These are phyloP conservation scores for Fusarium robinianum DNA, from an alignment of 2,329 filamentous ascomycete species.

Conservation along the genomic window DNA sequence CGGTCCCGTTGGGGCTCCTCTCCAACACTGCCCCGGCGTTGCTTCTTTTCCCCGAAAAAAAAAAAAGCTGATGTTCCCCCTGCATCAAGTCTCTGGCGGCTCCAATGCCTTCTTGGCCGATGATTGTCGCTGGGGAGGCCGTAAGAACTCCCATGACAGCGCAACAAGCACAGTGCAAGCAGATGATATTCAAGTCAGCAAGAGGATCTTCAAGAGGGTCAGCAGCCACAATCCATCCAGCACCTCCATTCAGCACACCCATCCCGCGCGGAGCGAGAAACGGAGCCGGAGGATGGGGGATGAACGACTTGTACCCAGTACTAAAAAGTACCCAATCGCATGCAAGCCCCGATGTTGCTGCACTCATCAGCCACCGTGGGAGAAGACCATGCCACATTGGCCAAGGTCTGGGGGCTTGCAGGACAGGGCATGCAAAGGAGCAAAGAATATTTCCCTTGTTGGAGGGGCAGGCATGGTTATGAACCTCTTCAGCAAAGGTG, in stretches of 20 bases:
- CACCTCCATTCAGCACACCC: slow-evolving; percentile 3
- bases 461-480: background rate
- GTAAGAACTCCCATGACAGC: too few relatives aligned
- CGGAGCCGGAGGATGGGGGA: background rate
- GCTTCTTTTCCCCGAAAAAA: too few relatives aligned
- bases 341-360: slow-evolving; percentile 14
- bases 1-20: slow-evolving; percentile 25
- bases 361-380: slow-evolving; percentile 14
- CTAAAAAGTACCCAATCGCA: slow-evolving; percentile 21
- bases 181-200: too few relatives aligned
- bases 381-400: slow-evolving; percentile 3
- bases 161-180: too few relatives aligned
- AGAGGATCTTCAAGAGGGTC: too few relatives aligned
- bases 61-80: too few relatives aligned
- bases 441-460: background rate
- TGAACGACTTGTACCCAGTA: slow-evolving; percentile 13
- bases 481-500: background rate
- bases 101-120: too few relatives aligned
- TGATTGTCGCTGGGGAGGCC: too few relatives aligned
- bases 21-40: too few relatives aligned
- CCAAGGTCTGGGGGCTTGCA: slow-evolving; percentile 1
- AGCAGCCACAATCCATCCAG: too few relatives aligned
- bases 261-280: background rate
- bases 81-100: too few relatives aligned
- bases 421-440: background rate